Conservation (phyloP, 768 basidiomycete genomes). For the Auricularia heimuer region DNA sequence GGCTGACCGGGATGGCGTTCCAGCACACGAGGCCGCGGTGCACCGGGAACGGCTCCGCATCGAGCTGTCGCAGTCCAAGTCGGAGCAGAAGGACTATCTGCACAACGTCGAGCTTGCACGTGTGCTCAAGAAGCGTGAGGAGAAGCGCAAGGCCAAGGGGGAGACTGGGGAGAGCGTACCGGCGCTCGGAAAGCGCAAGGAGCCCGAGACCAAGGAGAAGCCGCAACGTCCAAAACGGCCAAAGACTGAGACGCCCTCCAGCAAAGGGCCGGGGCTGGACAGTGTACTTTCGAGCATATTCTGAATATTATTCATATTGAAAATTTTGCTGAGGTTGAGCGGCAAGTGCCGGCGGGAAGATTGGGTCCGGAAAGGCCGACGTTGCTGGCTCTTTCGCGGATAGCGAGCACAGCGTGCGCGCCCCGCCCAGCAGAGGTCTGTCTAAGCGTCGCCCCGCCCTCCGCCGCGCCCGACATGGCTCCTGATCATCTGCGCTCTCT, state of each 20-base stretch:
- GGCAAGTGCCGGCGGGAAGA: not conserved
- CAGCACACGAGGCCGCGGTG: slow-evolving; percentile 88
- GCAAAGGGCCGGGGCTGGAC: slow-evolving; percentile 20
- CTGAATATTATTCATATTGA: slow-evolving; percentile 16
- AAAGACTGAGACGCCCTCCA: slow-evolving; percentile 12
- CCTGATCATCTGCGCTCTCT: slow-evolving; percentile 3
- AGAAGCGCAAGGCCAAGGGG: slow-evolving; percentile 26
- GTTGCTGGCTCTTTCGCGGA: slow-evolving; percentile 51
- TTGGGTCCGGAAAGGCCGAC: slow-evolving; percentile 29
- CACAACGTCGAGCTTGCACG: slow-evolving; percentile 89
- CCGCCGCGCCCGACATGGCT: slow-evolving; percentile 36
- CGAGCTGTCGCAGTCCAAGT: slow-evolving; percentile 77
- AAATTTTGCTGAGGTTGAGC: no score
- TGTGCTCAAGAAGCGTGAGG: slow-evolving; percentile 71
- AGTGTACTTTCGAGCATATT: slow-evolving; percentile 45
- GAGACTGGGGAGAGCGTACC: slow-evolving; percentile 13
- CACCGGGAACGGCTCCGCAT: slow-evolving; percentile 84
- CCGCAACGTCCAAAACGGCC: slow-evolving; percentile 33
- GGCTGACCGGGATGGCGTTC: not conserved
- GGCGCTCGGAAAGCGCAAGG: slow-evolving; percentile 2
- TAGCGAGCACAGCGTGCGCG: slow-evolving; percentile 31
- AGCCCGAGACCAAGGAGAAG: slow-evolving; percentile 35
- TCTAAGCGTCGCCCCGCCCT: slow-evolving; percentile 47
- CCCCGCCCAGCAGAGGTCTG: slow-evolving; percentile 53
- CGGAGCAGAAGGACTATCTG: slow-evolving; percentile 88